Evolutionary conservation across 2,329 filamentous ascomycete genomes (phyloP).

Genomic region (Aureobasidium sp.): DNA sequence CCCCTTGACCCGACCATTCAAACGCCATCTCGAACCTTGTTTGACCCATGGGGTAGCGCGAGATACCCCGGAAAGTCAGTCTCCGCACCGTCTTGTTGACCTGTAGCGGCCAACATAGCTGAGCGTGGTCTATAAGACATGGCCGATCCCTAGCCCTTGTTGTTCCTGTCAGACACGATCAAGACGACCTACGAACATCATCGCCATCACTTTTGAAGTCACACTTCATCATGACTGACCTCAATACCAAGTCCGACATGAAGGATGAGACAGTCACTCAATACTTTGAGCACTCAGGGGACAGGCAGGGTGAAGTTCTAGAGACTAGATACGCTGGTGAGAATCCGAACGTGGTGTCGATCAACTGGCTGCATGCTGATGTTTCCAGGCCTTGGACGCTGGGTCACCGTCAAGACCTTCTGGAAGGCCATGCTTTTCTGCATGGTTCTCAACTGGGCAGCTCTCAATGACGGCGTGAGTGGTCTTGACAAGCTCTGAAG

Average conservation of each 20-base stretch:
- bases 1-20: neutral
- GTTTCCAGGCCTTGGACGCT: conserved; percentile 16
- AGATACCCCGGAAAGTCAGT: neutral
- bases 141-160: neutral
- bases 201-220: neutral
- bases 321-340: conserved; percentile 12
- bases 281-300: neutral
- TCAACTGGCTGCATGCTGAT: neutral
- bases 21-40: neutral
- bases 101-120: no score
- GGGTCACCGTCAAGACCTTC: conserved; percentile 18
- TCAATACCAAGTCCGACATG: neutral
- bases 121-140: neutral
- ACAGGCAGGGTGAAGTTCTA: neutral
- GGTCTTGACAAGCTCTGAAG: neutral
- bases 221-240: neutral
- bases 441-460: conserved; percentile 20
- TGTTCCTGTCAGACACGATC: neutral
- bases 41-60: conserved; percentile 2
- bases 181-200: neutral
- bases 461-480: conserved; percentile 17
- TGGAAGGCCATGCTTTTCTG: conserved; percentile 20
- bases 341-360: neutral
- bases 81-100: neutral
- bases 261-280: neutral